Conservation (phyloP, 75 land plant genomes). For the Selaginella tamariscina region DNA sequence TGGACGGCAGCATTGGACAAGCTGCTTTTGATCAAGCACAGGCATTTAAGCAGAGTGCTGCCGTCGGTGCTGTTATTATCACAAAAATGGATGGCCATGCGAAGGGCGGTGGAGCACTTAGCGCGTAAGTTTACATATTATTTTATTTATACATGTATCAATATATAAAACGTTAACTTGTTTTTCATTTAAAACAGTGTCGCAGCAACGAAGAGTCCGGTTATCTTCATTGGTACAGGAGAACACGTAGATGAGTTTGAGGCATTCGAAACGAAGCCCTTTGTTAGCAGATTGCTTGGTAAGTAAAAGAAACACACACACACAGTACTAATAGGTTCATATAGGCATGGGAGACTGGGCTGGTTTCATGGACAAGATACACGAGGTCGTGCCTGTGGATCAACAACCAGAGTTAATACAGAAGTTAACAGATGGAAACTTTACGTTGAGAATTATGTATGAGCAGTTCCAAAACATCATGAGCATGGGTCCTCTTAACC, state of each 20-base stretch:
- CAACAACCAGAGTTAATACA: conserved; percentile 95
- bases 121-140: conserved; percentile 81
- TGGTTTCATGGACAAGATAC: conserved; percentile 98
- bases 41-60: conserved; percentile 94
- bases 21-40: conserved; percentile 98
- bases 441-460: conserved; percentile 87
- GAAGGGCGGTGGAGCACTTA: conserved; percentile 98
- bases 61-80: conserved; percentile 95
- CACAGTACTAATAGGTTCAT: neutral
- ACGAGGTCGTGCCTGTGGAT: conserved; percentile 95
- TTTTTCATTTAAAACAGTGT: conserved; percentile 43
- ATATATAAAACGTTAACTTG: neutral
- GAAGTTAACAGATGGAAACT: conserved; percentile 82
- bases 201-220: conserved; percentile 98
- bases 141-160: neutral
- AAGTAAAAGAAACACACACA: neutral
- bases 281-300: conserved; percentile 94
- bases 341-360: conserved; percentile 99
- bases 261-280: conserved; percentile 95
- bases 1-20: conserved; percentile 99
- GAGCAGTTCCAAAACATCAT: conserved; percentile 94
- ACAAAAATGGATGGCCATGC: conserved; percentile 99
- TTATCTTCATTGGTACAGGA: conserved; percentile 95
- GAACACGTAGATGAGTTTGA: conserved; percentile 99
- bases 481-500: conserved; percentile 92